Evolutionary conservation across 768 basidiomycete species (phyloP).

Genomic region (Amanita inopinata): DNA sequence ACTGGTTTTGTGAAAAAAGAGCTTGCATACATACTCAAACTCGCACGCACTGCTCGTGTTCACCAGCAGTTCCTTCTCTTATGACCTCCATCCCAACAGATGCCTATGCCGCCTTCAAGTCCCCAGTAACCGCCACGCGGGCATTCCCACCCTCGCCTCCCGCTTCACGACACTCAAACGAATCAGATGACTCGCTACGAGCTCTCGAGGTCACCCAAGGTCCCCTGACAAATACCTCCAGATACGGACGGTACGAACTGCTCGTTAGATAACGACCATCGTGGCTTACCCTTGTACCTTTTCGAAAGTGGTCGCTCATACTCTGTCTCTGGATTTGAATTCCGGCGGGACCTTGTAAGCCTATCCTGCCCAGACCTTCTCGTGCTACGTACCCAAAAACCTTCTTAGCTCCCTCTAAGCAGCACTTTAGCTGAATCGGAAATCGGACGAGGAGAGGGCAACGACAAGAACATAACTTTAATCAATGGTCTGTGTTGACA

Average conservation of each 20-base stretch:
- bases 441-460: slow-evolving; percentile 30
- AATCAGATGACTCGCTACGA: slow-evolving; percentile 68
- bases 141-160: slow-evolving; percentile 29
- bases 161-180: slow-evolving; percentile 35
- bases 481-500: slow-evolving; percentile 47
- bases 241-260: slow-evolving; percentile 25
- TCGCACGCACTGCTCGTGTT: slow-evolving; percentile 1
- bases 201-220: slow-evolving; percentile 73
- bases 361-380: not conserved
- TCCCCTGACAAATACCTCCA: slow-evolving; percentile 26
- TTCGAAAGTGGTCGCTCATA: slow-evolving; percentile 41
- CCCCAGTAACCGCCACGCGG: slow-evolving; percentile 21
- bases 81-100: slow-evolving; percentile 32
- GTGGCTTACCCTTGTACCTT: not conserved
- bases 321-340: slow-evolving; percentile 71
- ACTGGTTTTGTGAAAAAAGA: not conserved
- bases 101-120: slow-evolving; percentile 37
- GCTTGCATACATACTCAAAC: not conserved
- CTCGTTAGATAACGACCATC: not conserved
- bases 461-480: slow-evolving; percentile 69
- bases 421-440: slow-evolving; percentile 69
- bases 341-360: slow-evolving; percentile 51
- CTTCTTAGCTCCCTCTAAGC: slow-evolving; percentile 50
- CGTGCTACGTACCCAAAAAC: not conserved
- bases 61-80: not conserved